Evolutionary conservation across 768 basidiomycete genomes (phyloP), one percentile per base, ranked within the genome.

Genomic region (Daedaleopsis nitida): DNA sequence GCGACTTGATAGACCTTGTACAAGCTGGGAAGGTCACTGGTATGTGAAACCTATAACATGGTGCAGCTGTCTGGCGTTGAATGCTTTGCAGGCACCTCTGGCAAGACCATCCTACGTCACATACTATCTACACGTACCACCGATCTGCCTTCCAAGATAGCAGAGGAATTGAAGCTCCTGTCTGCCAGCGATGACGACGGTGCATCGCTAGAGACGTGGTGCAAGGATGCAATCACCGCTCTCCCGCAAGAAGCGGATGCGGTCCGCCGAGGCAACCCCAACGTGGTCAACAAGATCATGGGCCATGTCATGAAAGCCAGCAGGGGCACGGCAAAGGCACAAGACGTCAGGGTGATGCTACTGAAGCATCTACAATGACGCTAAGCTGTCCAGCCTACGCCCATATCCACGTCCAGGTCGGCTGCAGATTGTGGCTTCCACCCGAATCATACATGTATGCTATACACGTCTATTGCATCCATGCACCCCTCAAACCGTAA

Each of bases 281-380:
- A 87, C 60, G 92, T 92, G 6, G 65, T 95, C 42, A 91, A 91
- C 76, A 87, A 88, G 62, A 79, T 98, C 47, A 80, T 96, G 1
- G 95, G 95, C 0, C 80, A 84, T 66, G 91, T 96, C 32, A 95
- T 98, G 92, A 88, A 86, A 73, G 73, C 82, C 52, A 91, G 86
- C 64, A 78, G 84, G 59, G 96, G 96, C 16, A 81, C 85, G 48
- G 92, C 88, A 14, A 87, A 96, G 74, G 91, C 94, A 0, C 78
- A 80, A 58, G 76, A 77, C 27, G 85, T 83, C 19, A 83, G 76
- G 67, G 74, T 71, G 32, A 74, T 79, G 61, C 66, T 96, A 45
- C 76, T 80, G 55, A 76, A 78, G 56, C 64, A 86, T 53, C 75
- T 87, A n/a, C 59, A 55, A 14, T 51, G 39, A 43, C 45, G 54